Evolutionary conservation across 78 protist genomes (phyloP).

Genomic region (Mantamonas sphyraenae): DNA sequence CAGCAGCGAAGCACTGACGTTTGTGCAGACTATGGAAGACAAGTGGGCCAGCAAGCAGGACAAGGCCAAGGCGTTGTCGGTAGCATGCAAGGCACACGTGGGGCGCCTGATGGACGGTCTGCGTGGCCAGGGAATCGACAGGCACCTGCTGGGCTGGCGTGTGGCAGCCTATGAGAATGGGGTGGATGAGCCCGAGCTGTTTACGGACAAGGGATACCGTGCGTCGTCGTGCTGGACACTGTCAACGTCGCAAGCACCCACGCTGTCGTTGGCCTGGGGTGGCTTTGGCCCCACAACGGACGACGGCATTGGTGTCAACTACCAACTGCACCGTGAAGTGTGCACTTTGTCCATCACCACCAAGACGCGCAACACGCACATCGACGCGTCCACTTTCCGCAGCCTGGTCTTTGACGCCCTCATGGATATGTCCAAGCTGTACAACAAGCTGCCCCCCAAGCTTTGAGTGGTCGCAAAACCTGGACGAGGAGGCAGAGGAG

Average conservation of each 20-base stretch:
- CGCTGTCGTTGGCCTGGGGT: too few species aligned
- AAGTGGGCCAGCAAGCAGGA: neutral
- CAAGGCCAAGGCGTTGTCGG: neutral
- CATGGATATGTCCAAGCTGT: too few species aligned
- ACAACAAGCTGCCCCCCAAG: too few species aligned
- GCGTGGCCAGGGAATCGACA: constrained; percentile 2
- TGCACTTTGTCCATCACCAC: too few species aligned
- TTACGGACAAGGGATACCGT: neutral
- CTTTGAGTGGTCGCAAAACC: too few species aligned
- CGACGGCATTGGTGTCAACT: too few species aligned
- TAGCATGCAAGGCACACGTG: neutral
- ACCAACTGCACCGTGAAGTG: too few species aligned
- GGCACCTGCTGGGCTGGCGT: constrained; percentile 24
- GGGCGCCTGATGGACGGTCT: neutral
- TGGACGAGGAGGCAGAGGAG: too few species aligned
- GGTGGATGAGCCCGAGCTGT: neutral
- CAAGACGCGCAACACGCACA: too few species aligned
- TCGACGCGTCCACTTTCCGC: too few species aligned
- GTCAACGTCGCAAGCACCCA: neutral
- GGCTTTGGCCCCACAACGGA: too few species aligned
- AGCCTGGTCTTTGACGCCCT: too few species aligned
- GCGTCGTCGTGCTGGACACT: neutral
- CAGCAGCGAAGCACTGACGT: neutral
- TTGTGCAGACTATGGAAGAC: neutral
- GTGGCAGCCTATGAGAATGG: neutral